These are phyloP conservation scores for Amanita fuliginea DNA, from an alignment of 768 basidiomycete species.

Conservation along the genomic window DNA sequence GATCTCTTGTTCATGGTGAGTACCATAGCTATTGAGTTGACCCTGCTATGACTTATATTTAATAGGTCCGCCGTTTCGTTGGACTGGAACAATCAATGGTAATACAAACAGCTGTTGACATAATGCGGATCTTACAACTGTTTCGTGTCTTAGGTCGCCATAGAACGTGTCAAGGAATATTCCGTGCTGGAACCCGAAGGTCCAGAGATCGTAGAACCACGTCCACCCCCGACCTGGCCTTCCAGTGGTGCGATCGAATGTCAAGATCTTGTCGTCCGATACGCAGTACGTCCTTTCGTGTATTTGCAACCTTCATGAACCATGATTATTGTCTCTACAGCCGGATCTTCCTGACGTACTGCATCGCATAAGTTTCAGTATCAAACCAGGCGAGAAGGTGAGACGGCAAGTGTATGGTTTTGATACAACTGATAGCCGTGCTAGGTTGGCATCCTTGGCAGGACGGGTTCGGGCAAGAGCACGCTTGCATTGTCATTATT, in stretches of 20 bases:
- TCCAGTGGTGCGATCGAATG: slow-evolving; percentile 55
- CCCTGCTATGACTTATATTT: background rate
- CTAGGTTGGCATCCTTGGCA: slow-evolving; percentile 60
- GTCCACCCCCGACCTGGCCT: slow-evolving; percentile 76
- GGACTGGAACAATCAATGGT: slow-evolving; percentile 91
- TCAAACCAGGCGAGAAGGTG: slow-evolving; percentile 71
- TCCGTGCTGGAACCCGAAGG: slow-evolving; percentile 70
- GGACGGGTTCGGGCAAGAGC: slow-evolving; percentile 71
- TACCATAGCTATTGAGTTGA: background rate
- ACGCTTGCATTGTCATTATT: slow-evolving; percentile 80
- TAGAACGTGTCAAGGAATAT: slow-evolving; percentile 89
- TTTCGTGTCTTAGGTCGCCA: slow-evolving; percentile 42
- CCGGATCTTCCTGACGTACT: slow-evolving; percentile 83
- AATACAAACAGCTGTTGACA: background rate
- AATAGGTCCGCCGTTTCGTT: slow-evolving; percentile 66
- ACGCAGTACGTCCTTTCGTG: slow-evolving; percentile 43
- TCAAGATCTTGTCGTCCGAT: slow-evolving; percentile 66
- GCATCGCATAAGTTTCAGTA: slow-evolving; percentile 65
- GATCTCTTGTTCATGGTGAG: slow-evolving; percentile 61
- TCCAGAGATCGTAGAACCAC: slow-evolving; percentile 76
- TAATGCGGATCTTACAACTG: background rate
- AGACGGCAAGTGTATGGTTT: background rate
- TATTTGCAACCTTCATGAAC: background rate
- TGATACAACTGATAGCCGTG: background rate
- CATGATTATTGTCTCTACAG: slow-evolving; percentile 23